Conservation (phyloP, 2,329 filamentous ascomycete species). For the Simplicillium sp. region DNA sequence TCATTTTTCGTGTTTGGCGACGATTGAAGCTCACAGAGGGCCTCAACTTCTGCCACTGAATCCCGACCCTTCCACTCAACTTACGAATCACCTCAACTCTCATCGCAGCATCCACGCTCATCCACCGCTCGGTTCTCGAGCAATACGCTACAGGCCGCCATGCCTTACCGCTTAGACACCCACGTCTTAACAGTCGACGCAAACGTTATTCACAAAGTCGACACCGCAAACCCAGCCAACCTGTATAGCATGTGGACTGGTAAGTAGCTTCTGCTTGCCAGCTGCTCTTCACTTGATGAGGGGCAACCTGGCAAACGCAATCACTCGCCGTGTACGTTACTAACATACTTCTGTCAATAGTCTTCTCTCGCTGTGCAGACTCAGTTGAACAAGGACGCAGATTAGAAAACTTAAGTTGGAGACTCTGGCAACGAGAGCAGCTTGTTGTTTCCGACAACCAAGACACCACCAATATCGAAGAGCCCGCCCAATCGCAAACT, state of each 20-base stretch:
- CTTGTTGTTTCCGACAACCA: constrained; percentile 68
- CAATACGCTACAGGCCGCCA: constrained; percentile 25
- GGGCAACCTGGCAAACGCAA: not conserved
- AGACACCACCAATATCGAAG: constrained; percentile 34
- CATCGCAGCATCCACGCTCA: not conserved
- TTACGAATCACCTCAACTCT: not conserved
- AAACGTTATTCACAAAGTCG: constrained; percentile 86
- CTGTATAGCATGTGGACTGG: constrained; percentile 96
- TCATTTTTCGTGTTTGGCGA: not conserved
- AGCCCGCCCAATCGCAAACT: constrained; percentile 27
- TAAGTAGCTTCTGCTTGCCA: constrained; percentile 36
- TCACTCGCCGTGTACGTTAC: constrained; percentile 11
- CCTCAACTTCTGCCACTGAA: not conserved
- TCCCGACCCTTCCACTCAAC: not conserved
- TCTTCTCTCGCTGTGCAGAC: constrained; percentile 90
- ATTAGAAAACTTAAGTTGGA: constrained; percentile 92
- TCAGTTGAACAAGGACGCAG: constrained; percentile 88
- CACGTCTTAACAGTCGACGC: constrained; percentile 88
- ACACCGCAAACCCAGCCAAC: constrained; percentile 85
- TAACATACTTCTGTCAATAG: constrained; percentile 35
- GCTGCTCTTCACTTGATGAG: constrained; percentile 1
- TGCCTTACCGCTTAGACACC: constrained; percentile 77
- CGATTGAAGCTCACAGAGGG: not conserved
- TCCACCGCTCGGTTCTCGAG: not conserved
- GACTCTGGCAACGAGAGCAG: constrained; percentile 81